These are phyloP conservation scores for Pleurotus tuber-regium DNA, from an alignment of 768 basidiomycete species.

Conservation along the genomic window DNA sequence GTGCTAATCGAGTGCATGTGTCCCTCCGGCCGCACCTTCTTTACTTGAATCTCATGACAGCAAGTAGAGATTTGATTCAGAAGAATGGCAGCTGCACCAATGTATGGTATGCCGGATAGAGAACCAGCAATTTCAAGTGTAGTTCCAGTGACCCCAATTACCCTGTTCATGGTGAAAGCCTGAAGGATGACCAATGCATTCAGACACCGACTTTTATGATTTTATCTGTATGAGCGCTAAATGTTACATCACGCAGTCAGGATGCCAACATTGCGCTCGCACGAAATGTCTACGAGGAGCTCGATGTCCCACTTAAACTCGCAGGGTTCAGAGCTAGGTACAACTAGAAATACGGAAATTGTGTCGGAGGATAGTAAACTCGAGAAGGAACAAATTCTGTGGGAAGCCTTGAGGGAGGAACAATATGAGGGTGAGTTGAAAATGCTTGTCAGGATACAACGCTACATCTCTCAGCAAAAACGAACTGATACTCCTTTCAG, in stretches of 20 bases:
- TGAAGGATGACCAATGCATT: background rate
- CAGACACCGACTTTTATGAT: background rate
- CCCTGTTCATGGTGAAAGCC: constrained; percentile 2
- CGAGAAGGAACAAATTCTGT: constrained; percentile 62
- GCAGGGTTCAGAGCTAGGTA: no score
- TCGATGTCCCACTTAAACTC: no score
- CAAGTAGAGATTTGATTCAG: constrained; percentile 41
- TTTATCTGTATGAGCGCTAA: background rate
- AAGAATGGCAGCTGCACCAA: constrained; percentile 39
- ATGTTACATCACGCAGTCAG: no score
- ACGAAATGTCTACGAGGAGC: background rate
- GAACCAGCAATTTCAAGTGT: constrained; percentile 41
- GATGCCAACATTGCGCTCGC: background rate
- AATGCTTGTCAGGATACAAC: no score
- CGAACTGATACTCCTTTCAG: constrained; percentile 31
- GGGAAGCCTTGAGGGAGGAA: constrained; percentile 77
- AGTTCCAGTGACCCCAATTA: background rate
- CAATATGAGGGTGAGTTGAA: constrained; percentile 64
- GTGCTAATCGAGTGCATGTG: constrained; percentile 1
- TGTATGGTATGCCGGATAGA: constrained; percentile 43
- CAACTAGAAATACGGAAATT: no score
- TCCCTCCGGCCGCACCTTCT: constrained; percentile 39
- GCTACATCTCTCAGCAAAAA: no score
- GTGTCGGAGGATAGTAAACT: no score
- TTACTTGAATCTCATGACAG: constrained; percentile 44